Evolutionary conservation across 768 basidiomycete genomes (phyloP), one percentile per base, ranked within the genome.

Genomic region (Mycena floridula): DNA sequence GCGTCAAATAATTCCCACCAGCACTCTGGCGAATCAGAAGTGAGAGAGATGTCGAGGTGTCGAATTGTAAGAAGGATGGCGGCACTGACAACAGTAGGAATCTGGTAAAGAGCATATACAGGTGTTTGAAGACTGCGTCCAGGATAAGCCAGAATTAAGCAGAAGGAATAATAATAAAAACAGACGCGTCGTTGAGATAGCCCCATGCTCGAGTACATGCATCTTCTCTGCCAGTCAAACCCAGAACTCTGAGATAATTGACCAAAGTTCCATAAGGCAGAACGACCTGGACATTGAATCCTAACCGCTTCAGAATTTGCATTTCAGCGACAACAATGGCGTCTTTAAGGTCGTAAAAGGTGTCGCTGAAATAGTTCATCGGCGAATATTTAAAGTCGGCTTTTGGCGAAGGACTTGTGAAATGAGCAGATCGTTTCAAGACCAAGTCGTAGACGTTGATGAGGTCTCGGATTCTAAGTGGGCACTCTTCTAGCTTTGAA

Each of bases 1-100:
- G 90, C 88, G 58, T 98, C 96, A 56, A 99, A 99, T 5, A 98
- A 70, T 36, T 87, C 81, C 85, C 89, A 95, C 96, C 96, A 99
- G 45, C 81, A 77, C 44, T 82, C 72, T 0, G 85, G 79, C 9
- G 82, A 72, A 8, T 69, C 66, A 2, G 80, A 81, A 0, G 92
- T 90, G 1, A 97, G 73, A 0, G 88, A 64, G 35, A 97, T 80
- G 5, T 66, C 65, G n/a, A 86, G 61, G 45, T 85, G 74, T 4
- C 91, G 81, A 11, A 78, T 74, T 2, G 89, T 73, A 38, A 98
- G 80, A 42, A 93, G 72, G 48, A 99, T 96, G 3, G 89, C 81
- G 0, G 91, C 85, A 59, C 89, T 82, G 25, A 96, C 92, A 28
- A 99, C 87, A 5, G 87, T 88, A 0, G 90, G 85, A 3, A 94